phyloP scores from a whole-genome alignment of 1,284 basidiomycete species.

The Apiotrichum gracile region DNA sequence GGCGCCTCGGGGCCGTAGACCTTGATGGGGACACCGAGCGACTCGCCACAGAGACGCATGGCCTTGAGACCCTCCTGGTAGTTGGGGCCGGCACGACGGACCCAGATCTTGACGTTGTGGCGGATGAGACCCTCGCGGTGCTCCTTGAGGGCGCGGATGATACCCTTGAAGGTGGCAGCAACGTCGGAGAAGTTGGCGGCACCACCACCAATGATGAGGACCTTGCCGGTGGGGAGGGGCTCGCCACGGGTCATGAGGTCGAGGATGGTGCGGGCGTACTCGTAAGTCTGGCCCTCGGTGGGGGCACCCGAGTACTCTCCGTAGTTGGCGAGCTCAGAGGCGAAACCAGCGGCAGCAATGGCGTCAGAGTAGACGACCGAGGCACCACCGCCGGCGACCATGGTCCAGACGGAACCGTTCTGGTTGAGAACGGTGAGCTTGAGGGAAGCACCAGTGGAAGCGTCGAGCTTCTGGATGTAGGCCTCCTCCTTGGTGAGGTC shows the following conservation, averaged over 20 bases:
- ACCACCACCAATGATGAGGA: slow-evolving; percentile 98
- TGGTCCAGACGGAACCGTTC: slow-evolving; percentile 96
- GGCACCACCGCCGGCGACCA: slow-evolving; percentile 79
- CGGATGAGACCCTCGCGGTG: slow-evolving; percentile 78
- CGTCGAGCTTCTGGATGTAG: slow-evolving; percentile 97
- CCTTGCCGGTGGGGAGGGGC: slow-evolving; percentile 81
- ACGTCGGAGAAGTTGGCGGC: slow-evolving; percentile 99
- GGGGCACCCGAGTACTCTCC: slow-evolving; percentile 99
- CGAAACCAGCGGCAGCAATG: slow-evolving; percentile 93
- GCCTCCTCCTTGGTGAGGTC: slow-evolving; percentile 96
- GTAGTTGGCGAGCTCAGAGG: slow-evolving; percentile 97
- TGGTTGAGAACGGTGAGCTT: slow-evolving; percentile 96
- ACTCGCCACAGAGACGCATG: slow-evolving; percentile 96
- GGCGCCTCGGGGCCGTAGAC: slow-evolving; percentile 97
- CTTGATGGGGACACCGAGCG: slow-evolving; percentile 92
- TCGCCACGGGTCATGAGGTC: slow-evolving; percentile 91
- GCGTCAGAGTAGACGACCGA: slow-evolving; percentile 65
- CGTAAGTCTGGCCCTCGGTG: slow-evolving; percentile 96
- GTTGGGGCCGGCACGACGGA: slow-evolving; percentile 97
- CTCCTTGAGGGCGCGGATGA: slow-evolving; percentile 94
- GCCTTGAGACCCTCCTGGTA: slow-evolving; percentile 99
- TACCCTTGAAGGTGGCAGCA: slow-evolving; percentile 98
- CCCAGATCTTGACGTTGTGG: slow-evolving; percentile 87
- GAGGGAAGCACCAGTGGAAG: slow-evolving; percentile 93
- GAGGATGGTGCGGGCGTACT: slow-evolving; percentile 98